phyloP scores from a whole-genome alignment of 2,329 filamentous ascomycete species.

The Alternaria incomplexa region DNA sequence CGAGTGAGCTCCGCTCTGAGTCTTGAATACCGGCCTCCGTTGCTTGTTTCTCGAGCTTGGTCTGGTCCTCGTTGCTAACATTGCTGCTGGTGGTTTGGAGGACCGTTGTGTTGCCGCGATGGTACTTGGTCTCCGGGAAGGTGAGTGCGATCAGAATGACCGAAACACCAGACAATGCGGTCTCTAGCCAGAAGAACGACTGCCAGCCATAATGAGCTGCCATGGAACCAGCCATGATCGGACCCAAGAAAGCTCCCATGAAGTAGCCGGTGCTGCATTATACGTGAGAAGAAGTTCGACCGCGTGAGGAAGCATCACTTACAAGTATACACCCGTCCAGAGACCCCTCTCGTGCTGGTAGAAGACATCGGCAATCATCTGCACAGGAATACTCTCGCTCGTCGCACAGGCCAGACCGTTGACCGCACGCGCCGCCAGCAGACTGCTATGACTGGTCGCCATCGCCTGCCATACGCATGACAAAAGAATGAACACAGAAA shows the following conservation, averaged over 20 bases:
- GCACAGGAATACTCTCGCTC: constrained; percentile 52
- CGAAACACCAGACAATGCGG: constrained; percentile 48
- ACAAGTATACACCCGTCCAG: constrained; percentile 51
- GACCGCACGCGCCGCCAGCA: constrained; percentile 52
- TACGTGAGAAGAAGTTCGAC: neutral
- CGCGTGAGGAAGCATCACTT: neutral
- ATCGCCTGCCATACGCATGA: constrained; percentile 55
- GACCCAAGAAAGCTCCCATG: constrained; percentile 52
- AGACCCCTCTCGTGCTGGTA: constrained; percentile 53
- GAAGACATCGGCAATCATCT: constrained; percentile 55
- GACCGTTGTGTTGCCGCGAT: constrained; percentile 28
- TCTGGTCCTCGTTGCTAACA: constrained; percentile 5
- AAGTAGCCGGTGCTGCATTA: constrained; percentile 49
- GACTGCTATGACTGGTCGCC: constrained; percentile 50
- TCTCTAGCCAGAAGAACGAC: constrained; percentile 56
- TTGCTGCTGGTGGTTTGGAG: neutral
- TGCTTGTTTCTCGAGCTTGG: constrained; percentile 36
- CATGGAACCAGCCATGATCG: constrained; percentile 53
- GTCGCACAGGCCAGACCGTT: constrained; percentile 53
- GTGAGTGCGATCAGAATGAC: constrained; percentile 49
- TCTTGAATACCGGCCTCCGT: constrained; percentile 24
- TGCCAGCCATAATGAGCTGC: constrained; percentile 52
- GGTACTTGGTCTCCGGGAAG: constrained; percentile 54
- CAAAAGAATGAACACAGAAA: constrained; percentile 49
- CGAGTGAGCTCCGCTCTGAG: constrained; percentile 28